These are phyloP conservation scores for Dalbergia cochinchinensis DNA, from an alignment of 306 rosid genomes.

Conservation along the genomic window DNA sequence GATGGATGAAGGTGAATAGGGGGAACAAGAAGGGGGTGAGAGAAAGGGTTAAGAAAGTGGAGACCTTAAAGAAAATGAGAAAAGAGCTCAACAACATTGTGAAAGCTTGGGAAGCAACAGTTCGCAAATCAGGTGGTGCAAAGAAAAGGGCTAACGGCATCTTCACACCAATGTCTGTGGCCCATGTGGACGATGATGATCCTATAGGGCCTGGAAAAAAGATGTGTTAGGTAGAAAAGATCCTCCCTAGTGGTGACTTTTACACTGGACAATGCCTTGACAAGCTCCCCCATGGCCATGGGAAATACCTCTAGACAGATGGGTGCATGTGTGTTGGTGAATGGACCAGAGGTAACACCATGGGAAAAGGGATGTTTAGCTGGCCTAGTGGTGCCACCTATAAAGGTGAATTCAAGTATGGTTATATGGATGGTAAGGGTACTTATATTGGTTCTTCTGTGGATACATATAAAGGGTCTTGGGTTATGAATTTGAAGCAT, in stretches of 20 bases:
- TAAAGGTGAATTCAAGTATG: conserved; percentile 84
- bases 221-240: conserved; percentile 52
- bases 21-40: conserved; percentile 9
- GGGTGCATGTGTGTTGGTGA: conserved; percentile 95
- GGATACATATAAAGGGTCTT: conserved; percentile 83
- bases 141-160: conserved; percentile 67
- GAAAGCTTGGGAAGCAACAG: conserved; percentile 80
- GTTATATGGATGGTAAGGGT: conserved; percentile 86
- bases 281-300: conserved; percentile 70
- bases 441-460: conserved; percentile 77
- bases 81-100: conserved; percentile 59
- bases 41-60: conserved; percentile 40
- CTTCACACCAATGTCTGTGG: conserved; percentile 80
- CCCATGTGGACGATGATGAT: conserved; percentile 83
- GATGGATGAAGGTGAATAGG: conserved; percentile 52
- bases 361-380: conserved; percentile 81
- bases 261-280: conserved; percentile 81
- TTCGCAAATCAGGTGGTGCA: conserved; percentile 65
- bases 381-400: conserved; percentile 98
- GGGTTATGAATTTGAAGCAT: conserved; percentile 87
- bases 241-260: conserved; percentile 75
- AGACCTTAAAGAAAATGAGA: conserved; percentile 66
- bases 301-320: conserved; percentile 89
- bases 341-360: conserved; percentile 73
- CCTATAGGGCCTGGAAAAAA: conserved; percentile 25